phyloP scores from a whole-genome alignment of 495 filamentous ascomycete species.

The Neurospora discreta region DNA sequence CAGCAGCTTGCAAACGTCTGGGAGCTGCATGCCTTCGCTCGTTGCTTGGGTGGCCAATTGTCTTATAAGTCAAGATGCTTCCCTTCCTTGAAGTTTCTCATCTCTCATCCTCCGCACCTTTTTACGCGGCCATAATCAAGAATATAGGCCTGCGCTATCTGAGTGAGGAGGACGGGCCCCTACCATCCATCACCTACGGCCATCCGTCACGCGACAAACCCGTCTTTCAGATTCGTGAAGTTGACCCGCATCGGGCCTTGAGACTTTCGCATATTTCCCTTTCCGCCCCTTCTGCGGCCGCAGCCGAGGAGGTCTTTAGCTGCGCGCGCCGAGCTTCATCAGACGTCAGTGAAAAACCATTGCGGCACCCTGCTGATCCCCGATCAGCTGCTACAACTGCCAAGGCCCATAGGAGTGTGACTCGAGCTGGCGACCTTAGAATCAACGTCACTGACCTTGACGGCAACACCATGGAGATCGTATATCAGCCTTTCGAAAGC shows the following conservation, averaged over 20 bases:
- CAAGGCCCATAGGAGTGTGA: conserved; percentile 8
- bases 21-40: not conserved
- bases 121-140: conserved; percentile 65
- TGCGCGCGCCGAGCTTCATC: conserved; percentile 31
- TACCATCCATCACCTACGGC: conserved; percentile 23
- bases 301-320: conserved; percentile 32
- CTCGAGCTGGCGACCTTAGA: conserved; percentile 19
- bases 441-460: conserved; percentile 36
- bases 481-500: conserved; percentile 22
- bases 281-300: conserved; percentile 27
- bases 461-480: conserved; percentile 41
- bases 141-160: conserved; percentile 68
- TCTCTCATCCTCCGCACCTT: conserved; percentile 66
- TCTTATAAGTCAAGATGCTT: conserved; percentile 17
- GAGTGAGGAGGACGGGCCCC: conserved; percentile 24
- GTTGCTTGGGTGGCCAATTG: not conserved
- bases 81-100: conserved; percentile 53
- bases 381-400: conserved; percentile 8
- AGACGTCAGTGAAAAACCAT: conserved; percentile 9
- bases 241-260: conserved; percentile 13
- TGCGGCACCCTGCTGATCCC: conserved; percentile 11
- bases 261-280: conserved; percentile 29
- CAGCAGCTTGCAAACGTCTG: not conserved
- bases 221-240: conserved; percentile 31
- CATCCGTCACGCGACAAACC: conserved; percentile 11